Percentiles rank a stretch among this genome's conserved stretches.
These are phyloP conservation scores for Venturia carpophila DNA, from an alignment of 2,329 filamentous ascomycete species.

Conservation along the genomic window DNA sequence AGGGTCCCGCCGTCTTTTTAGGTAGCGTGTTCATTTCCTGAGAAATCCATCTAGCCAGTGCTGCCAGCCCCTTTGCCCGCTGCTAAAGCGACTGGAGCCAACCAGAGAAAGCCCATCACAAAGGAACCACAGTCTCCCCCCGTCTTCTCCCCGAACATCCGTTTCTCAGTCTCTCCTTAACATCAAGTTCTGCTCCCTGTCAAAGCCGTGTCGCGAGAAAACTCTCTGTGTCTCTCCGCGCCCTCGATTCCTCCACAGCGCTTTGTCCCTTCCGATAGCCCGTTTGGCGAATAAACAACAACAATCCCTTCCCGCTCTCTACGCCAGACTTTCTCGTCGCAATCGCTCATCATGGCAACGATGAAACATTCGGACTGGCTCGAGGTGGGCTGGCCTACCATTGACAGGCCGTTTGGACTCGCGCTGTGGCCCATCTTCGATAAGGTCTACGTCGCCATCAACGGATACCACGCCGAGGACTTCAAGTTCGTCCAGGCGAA, in stretches of 20 bases:
- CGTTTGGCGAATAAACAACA: constrained; percentile 7
- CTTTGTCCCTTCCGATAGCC: neutral
- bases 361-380: constrained; percentile 16
- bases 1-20: neutral
- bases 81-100: neutral
- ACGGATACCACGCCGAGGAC: constrained; percentile 76
- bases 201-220: neutral
- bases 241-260: neutral
- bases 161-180: constrained; percentile 1
- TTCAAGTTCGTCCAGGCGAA: constrained; percentile 75
- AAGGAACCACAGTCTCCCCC: neutral
- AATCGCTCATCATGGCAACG: constrained; percentile 7
- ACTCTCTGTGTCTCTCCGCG: neutral
- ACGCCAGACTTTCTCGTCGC: neutral
- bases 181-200: neutral
- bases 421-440: constrained; percentile 91
- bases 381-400: constrained; percentile 54
- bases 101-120: neutral
- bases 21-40: neutral
- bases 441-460: constrained; percentile 67
- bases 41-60: too few relatives aligned
- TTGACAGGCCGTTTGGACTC: constrained; percentile 88
- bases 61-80: neutral
- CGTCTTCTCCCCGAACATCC: neutral
- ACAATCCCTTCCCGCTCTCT: neutral